These are phyloP conservation scores for Periconia sp. DNA, from an alignment of 2,329 filamentous ascomycete species.

Conservation along the genomic window DNA sequence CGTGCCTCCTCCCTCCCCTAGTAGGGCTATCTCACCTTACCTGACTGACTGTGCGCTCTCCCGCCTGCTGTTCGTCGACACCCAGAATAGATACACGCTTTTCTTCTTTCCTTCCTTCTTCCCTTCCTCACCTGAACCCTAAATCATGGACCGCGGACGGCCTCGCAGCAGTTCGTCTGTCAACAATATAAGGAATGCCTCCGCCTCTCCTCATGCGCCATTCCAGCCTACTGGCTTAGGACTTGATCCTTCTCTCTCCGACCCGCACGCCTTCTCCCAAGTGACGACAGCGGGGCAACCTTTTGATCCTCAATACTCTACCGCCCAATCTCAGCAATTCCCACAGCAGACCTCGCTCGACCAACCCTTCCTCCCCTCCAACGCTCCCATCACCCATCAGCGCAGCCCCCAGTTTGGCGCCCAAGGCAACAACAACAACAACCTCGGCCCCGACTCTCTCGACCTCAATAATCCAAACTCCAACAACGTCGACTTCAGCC, in stretches of 20 bases:
- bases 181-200: conserved; percentile 68
- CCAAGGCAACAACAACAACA: conserved; percentile 43
- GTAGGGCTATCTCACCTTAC: not conserved
- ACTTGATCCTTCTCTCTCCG: conserved; percentile 49
- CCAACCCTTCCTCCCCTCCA: conserved; percentile 45
- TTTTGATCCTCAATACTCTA: conserved; percentile 43
- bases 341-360: conserved; percentile 45
- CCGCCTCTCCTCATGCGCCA: conserved; percentile 60
- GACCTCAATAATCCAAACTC: conserved; percentile 26
- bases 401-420: conserved; percentile 50
- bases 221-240: conserved; percentile 59
- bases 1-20: not conserved
- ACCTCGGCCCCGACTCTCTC: conserved; percentile 38
- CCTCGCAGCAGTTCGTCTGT: conserved; percentile 63
- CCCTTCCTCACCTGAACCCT: not conserved
- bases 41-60: not conserved
- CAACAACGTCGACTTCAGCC: conserved; percentile 23
- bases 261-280: conserved; percentile 31
- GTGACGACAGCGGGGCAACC: conserved; percentile 45
- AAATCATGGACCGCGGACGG: conserved; percentile 58
- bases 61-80: not conserved
- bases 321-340: conserved; percentile 49
- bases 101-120: conserved; percentile 1
- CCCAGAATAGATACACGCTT: not conserved
- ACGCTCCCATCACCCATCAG: conserved; percentile 54